Evolutionary conservation across 768 basidiomycete species (phyloP).

Genomic region (Clitopilus passeckerianus): DNA sequence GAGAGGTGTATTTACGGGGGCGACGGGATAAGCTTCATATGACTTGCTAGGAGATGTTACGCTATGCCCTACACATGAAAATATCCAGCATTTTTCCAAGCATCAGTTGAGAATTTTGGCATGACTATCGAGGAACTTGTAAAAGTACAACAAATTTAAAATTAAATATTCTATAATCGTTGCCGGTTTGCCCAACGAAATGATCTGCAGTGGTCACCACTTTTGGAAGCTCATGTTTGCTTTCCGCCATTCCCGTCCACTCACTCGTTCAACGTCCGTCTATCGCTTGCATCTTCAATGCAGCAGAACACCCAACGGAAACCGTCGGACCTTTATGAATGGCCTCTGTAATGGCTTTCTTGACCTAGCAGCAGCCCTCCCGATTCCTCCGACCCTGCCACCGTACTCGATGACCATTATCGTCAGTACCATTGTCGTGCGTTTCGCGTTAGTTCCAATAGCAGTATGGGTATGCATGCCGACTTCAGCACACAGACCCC

Average conservation of each 20-base stretch:
- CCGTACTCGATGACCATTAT: constrained; percentile 75
- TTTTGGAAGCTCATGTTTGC: constrained; percentile 22
- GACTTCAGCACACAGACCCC: background rate
- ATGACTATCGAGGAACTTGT: constrained; percentile 17
- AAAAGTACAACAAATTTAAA: background rate
- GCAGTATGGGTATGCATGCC: constrained; percentile 64
- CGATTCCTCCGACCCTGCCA: constrained; percentile 62
- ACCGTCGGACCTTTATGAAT: constrained; percentile 32
- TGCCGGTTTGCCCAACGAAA: too few relatives aligned
- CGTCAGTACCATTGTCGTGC: constrained; percentile 54
- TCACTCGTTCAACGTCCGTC: constrained; percentile 12
- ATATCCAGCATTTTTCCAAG: constrained; percentile 5
- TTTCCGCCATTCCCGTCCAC: constrained; percentile 24
- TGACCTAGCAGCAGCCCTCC: constrained; percentile 73
- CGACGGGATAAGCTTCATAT: constrained; percentile 11
- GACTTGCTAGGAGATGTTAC: constrained; percentile 18
- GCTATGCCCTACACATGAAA: constrained; percentile 31
- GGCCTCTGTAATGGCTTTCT: constrained; percentile 61
- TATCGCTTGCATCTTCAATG: constrained; percentile 7
- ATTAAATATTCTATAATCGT: background rate
- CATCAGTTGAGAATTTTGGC: constrained; percentile 21
- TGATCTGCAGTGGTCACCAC: constrained; percentile 4
- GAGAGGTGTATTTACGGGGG: constrained; percentile 12
- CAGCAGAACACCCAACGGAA: constrained; percentile 4
- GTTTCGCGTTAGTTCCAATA: constrained; percentile 62